Evolutionary conservation across 164 flowering plant genomes (phyloP).

Genomic region (Magnolia officinalis): DNA sequence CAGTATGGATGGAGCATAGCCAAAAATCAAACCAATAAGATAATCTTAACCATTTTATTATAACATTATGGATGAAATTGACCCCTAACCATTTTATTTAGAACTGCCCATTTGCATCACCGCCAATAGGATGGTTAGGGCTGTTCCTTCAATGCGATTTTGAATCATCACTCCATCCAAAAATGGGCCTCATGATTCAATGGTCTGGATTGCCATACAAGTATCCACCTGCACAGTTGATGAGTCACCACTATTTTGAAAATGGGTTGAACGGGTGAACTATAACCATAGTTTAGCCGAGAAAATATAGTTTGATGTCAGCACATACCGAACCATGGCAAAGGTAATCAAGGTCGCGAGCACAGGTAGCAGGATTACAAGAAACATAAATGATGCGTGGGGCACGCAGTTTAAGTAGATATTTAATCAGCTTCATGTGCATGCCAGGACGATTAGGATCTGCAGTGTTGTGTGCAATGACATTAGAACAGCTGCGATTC

Average conservation of each 20-base stretch:
- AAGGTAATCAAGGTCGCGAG: slow-evolving; percentile 94
- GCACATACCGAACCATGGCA: slow-evolving; percentile 86
- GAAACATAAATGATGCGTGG: slow-evolving; percentile 84
- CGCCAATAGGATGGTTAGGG: not conserved
- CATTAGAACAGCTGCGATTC: not conserved
- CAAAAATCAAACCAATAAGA: not conserved
- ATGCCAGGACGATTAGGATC: slow-evolving; percentile 99
- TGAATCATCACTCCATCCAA: not conserved
- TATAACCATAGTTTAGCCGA: not conserved
- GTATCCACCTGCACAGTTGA: not conserved
- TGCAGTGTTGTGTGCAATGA: slow-evolving; percentile 27
- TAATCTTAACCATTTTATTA: not conserved
- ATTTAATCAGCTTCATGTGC: slow-evolving; percentile 92
- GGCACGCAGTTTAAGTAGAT: slow-evolving; percentile 65
- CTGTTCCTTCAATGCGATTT: not conserved
- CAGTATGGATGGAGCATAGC: not conserved
- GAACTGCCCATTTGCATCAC: not conserved
- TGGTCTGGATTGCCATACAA: not conserved
- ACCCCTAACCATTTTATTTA: not conserved
- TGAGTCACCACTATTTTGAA: not conserved
- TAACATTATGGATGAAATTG: not conserved
- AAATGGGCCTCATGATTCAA: not conserved
- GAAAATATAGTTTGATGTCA: not conserved
- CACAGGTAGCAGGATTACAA: slow-evolving; percentile 97
- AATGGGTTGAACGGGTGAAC: not conserved